Evolutionary conservation across 2,329 filamentous ascomycete species (phyloP).

Genomic region (Talaromyces sp.): DNA sequence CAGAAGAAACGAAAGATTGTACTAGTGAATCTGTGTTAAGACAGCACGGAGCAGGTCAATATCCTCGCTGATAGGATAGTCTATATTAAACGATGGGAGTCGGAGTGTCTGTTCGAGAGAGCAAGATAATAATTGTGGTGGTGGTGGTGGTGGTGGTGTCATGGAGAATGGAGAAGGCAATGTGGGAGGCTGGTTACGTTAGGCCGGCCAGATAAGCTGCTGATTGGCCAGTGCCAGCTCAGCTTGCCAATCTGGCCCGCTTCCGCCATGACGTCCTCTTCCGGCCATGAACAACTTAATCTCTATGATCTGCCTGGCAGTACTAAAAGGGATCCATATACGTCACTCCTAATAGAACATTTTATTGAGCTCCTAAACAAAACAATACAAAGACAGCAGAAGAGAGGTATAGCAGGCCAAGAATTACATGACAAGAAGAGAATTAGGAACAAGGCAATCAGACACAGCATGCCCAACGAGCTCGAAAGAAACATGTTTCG

Average conservation of each 20-base stretch:
- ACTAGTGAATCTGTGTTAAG: background rate
- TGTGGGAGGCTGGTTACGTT: slow-evolving; percentile 16
- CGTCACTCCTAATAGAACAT: slow-evolving; percentile 16
- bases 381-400: slow-evolving; percentile 25
- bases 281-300: background rate
- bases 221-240: slow-evolving; percentile 15
- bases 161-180: background rate
- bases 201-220: slow-evolving; percentile 13
- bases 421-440: slow-evolving; percentile 40
- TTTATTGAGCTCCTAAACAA: slow-evolving; percentile 19
- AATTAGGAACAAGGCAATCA: slow-evolving; percentile 29
- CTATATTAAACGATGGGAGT: background rate
- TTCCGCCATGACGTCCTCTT: slow-evolving; percentile 17
- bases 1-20: background rate
- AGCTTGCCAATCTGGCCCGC: slow-evolving; percentile 8
- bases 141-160: background rate
- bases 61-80: background rate
- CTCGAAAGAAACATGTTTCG: slow-evolving; percentile 20
- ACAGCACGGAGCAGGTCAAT: background rate
- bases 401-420: slow-evolving; percentile 36
- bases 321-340: background rate
- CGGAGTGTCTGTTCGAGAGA: background rate
- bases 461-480: slow-evolving; percentile 21
- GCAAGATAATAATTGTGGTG: too few species aligned
- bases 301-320: too few species aligned